Conservation (phyloP, 495 filamentous ascomycete genomes). For the Cladorrhinum samala region DNA sequence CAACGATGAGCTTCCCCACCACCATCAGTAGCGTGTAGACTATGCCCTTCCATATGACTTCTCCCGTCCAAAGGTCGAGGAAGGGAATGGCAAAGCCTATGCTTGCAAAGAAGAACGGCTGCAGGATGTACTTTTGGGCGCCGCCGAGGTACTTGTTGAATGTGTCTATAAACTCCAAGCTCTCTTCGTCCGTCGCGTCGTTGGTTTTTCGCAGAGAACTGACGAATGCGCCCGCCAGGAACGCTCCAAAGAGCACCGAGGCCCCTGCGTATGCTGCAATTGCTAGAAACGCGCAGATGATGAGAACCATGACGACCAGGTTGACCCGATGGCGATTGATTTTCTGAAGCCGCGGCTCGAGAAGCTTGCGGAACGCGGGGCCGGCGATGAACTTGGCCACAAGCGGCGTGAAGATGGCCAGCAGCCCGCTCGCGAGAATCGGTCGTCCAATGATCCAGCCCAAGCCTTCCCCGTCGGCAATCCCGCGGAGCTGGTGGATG, state of each 20-base stretch:
- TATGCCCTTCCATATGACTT: conserved; percentile 64
- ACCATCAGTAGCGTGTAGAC: conserved; percentile 67
- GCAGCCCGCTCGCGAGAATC: conserved; percentile 18
- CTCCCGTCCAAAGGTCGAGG: conserved; percentile 56
- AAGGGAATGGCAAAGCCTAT: conserved; percentile 79
- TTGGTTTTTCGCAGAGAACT: conserved; percentile 25
- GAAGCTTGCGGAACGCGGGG: conserved; percentile 14
- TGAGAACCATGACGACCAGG: conserved; percentile 14
- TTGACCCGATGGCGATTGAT: conserved; percentile 15
- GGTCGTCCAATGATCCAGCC: conserved; percentile 28
- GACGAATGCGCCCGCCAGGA: conserved; percentile 55
- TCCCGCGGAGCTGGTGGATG: conserved; percentile 40
- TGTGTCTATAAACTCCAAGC: conserved; percentile 31
- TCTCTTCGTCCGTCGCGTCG: conserved; percentile 17
- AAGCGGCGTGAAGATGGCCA: conserved; percentile 22
- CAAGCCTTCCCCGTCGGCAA: conserved; percentile 9
- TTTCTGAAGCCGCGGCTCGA: not conserved
- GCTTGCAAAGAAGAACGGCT: conserved; percentile 74
- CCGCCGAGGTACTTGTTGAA: conserved; percentile 54
- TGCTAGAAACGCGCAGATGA: conserved; percentile 18
- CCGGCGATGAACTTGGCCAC: conserved; percentile 10
- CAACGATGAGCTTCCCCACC: conserved; percentile 55
- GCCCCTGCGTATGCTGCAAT: conserved; percentile 47
- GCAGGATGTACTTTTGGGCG: conserved; percentile 49
- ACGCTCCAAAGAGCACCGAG: conserved; percentile 65